phyloP scores from a whole-genome alignment of 2,329 filamentous ascomycete genomes.

The Dendryphion nanum region DNA sequence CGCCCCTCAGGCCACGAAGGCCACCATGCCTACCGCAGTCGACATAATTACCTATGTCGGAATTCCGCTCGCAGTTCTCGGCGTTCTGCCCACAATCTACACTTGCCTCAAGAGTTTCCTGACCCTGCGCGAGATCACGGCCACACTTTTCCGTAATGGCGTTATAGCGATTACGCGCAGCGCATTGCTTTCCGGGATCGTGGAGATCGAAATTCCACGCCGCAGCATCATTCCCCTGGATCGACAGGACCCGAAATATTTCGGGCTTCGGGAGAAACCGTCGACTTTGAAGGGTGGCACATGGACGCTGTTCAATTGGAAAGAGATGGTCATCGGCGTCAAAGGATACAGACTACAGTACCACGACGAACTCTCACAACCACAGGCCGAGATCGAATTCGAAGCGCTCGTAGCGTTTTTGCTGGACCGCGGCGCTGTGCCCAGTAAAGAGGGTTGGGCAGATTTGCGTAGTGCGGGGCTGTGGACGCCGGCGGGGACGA shows the following conservation, averaged over 20 bases:
- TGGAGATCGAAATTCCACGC: slow-evolving; percentile 65
- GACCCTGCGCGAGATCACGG: slow-evolving; percentile 60
- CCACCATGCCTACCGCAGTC: slow-evolving; percentile 9
- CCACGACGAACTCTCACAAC: slow-evolving; percentile 48
- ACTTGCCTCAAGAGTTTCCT: slow-evolving; percentile 61
- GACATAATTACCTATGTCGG: slow-evolving; percentile 32
- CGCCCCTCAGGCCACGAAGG: neutral
- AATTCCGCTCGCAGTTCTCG: slow-evolving; percentile 58
- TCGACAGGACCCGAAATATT: slow-evolving; percentile 58
- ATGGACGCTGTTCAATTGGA: slow-evolving; percentile 68
- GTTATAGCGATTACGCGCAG: slow-evolving; percentile 59
- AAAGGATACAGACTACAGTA: slow-evolving; percentile 65
- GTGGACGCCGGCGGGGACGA: slow-evolving; percentile 30
- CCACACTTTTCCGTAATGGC: slow-evolving; percentile 57
- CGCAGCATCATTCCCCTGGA: slow-evolving; percentile 63
- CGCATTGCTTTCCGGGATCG: slow-evolving; percentile 64
- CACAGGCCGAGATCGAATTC: slow-evolving; percentile 54
- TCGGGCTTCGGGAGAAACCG: slow-evolving; percentile 53
- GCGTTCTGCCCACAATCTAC: slow-evolving; percentile 65
- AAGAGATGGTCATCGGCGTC: slow-evolving; percentile 59
- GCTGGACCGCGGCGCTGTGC: slow-evolving; percentile 58
- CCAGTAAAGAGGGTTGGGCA: slow-evolving; percentile 17
- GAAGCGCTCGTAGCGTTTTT: slow-evolving; percentile 62
- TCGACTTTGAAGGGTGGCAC: slow-evolving; percentile 59
- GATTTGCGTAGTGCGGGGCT: slow-evolving; percentile 21